phyloP scores from a whole-genome alignment of 345 rosid genomes.

The Pugionium dolabratum region DNA sequence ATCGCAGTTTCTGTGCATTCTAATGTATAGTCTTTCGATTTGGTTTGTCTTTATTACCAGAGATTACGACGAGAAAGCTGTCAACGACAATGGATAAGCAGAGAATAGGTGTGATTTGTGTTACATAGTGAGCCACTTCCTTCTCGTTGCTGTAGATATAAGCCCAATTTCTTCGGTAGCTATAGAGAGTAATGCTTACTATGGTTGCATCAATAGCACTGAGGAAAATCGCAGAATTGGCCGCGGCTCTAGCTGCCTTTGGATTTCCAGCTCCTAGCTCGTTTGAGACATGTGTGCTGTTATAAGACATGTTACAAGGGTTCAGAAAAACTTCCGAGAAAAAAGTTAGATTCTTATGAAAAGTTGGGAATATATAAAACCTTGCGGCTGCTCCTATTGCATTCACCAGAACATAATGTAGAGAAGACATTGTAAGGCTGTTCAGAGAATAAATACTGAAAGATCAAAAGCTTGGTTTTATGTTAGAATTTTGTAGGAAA shows the following conservation, averaged over 20 bases:
- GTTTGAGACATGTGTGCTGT: conserved; percentile 56
- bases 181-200: conserved; percentile 36
- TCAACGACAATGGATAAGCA: conserved; percentile 42
- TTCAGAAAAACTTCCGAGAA: background rate
- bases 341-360: background rate
- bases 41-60: conserved; percentile 33
- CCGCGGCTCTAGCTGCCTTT: conserved; percentile 43
- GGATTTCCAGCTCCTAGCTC: conserved; percentile 56
- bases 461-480: conserved; percentile 13
- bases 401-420: conserved; percentile 45
- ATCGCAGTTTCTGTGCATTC: background rate
- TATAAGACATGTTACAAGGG: background rate
- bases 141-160: conserved; percentile 42
- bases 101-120: conserved; percentile 42
- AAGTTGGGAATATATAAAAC: conserved; percentile 25
- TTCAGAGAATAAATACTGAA: conserved; percentile 3
- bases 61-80: conserved; percentile 43
- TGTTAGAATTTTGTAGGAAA: background rate
- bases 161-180: conserved; percentile 39
- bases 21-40: background rate
- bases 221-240: conserved; percentile 34
- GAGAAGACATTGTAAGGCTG: conserved; percentile 48
- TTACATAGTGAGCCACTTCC: conserved; percentile 45
- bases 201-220: conserved; percentile 37
- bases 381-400: conserved; percentile 61